Evolutionary conservation across 2,329 filamentous ascomycete genomes (phyloP), one percentile per base, ranked within the genome.

Genomic region (Acephala macrosclerotiorum): DNA sequence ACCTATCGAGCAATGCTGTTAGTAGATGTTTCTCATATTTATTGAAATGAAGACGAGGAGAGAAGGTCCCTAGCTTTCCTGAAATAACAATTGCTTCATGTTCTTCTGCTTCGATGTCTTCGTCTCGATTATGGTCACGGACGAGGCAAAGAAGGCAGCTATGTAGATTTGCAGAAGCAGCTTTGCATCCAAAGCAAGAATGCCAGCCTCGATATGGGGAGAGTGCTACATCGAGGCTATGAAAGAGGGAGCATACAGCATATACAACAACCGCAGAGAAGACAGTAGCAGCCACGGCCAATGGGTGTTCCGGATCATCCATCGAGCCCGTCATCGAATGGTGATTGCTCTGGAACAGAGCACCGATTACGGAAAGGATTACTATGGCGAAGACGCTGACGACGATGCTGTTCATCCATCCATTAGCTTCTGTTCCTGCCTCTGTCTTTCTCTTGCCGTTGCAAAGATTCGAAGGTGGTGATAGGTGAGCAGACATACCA

Each of bases 231-330:
- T n/a, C n/a, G n/a, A 22, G 22, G 47, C 11, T 51, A 16, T 11
- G 16, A 9, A 51, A 14, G 26, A 26, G 25, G 25, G 65, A 62
- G 88, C 92, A 71, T 89, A 97, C 95, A 72, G 85, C 87, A 77
- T 98, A 98, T 76, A 98, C 90, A 60, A 93, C 83, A 49, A 98
- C 94, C 49, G 95, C 93, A 29, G 89, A 89, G 75, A 97, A 97
- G 61, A 97, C 90, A 33, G 94, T 95, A 29, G 85, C 88, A 5
- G 95, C 93, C 57, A 97, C 93, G 40, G 89, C 92, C 68, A 85
- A 84, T 64, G 91, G 91, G 75, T 97, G 86, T 70, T 65, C 81
- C 8, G 90, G 92, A 71, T 90, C 87, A 1, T 91, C 87, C 58
- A 85, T 85, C 62, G 89, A 88, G 70, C 95, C 95, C 75, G 94